Conservation (phyloP, 1,284 basidiomycete genomes). For the Cryptococcus sp. region DNA sequence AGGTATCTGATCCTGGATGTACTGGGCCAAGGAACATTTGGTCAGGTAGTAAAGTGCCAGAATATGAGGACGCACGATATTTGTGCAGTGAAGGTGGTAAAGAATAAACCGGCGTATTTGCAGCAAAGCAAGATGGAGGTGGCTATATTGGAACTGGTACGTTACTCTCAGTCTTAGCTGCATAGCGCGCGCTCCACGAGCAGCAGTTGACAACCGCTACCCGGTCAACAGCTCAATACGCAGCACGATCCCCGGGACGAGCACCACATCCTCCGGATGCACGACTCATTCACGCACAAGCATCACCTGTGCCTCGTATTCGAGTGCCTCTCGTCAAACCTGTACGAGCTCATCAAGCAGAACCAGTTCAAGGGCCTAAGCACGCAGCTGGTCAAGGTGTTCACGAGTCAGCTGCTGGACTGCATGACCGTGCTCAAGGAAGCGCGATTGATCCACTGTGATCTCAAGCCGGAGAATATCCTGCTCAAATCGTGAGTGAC, state of each 20-base stretch:
- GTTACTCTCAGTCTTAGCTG: too few relatives aligned
- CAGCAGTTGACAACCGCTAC: constrained; percentile 3
- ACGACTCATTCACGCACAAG: constrained; percentile 94
- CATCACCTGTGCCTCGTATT: constrained; percentile 97
- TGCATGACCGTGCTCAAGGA: constrained; percentile 90
- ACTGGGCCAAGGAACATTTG: constrained; percentile 96
- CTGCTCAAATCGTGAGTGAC: constrained; percentile 81
- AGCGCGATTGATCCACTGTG: constrained; percentile 93
- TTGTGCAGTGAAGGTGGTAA: constrained; percentile 97
- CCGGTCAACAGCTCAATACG: constrained; percentile 71
- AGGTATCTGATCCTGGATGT: constrained; percentile 98
- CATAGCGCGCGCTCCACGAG: not conserved
- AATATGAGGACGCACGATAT: constrained; percentile 99
- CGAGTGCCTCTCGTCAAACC: constrained; percentile 92
- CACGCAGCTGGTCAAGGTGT: constrained; percentile 95
- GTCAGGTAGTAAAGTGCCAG: constrained; percentile 99
- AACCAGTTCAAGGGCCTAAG: constrained; percentile 98
- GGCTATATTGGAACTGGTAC: constrained; percentile 87
- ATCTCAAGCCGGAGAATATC: constrained; percentile 96
- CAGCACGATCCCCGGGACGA: constrained; percentile 88
- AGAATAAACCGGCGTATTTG: constrained; percentile 99
- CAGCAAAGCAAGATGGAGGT: constrained; percentile 99
- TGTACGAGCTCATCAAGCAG: constrained; percentile 99
- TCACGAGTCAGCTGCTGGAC: constrained; percentile 92
- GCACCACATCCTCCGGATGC: constrained; percentile 92